phyloP scores from a whole-genome alignment of 371 early-diverging fungal species.

The Lichtheimia ramosa region DNA sequence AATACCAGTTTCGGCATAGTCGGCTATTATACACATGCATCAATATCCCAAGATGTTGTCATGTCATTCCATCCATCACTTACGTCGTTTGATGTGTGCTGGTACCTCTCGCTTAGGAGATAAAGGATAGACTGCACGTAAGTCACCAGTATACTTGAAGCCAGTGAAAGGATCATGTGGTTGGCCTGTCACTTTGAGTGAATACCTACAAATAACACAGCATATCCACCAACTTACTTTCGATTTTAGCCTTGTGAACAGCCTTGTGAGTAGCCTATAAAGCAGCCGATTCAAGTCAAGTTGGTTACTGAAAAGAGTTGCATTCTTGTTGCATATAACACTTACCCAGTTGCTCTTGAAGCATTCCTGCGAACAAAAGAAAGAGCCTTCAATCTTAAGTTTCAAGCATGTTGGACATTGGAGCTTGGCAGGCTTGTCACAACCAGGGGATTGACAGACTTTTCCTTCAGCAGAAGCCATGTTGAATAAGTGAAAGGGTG shows the following conservation, averaged over 20 bases:
- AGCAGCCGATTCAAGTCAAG: background rate
- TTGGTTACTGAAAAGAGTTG: no score
- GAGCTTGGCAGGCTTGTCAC: conserved; percentile 77
- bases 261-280: conserved; percentile 17
- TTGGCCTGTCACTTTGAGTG: conserved; percentile 21
- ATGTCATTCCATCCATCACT: conserved; percentile 3
- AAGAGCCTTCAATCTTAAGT: conserved; percentile 68
- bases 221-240: conserved; percentile 19
- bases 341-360: conserved; percentile 17
- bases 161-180: conserved; percentile 47
- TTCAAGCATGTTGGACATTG: conserved; percentile 92
- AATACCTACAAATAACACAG: no score
- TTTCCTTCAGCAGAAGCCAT: conserved; percentile 17
- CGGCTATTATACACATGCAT: conserved; percentile 44
- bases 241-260: conserved; percentile 51
- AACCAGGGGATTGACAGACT: conserved; percentile 61
- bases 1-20: conserved; percentile 77
- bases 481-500: background rate
- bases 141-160: conserved; percentile 78
- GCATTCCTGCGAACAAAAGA: conserved; percentile 78
- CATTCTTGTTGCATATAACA: no score
- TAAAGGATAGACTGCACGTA: conserved; percentile 88
- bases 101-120: conserved; percentile 82
- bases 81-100: conserved; percentile 67
- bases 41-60: conserved; percentile 2